A percentile compares a stretch with the other conserved stretches of the same genome.
Conservation (phyloP, 495 filamentous ascomycete genomes). For the Penicillium macrosclerotiorum region DNA sequence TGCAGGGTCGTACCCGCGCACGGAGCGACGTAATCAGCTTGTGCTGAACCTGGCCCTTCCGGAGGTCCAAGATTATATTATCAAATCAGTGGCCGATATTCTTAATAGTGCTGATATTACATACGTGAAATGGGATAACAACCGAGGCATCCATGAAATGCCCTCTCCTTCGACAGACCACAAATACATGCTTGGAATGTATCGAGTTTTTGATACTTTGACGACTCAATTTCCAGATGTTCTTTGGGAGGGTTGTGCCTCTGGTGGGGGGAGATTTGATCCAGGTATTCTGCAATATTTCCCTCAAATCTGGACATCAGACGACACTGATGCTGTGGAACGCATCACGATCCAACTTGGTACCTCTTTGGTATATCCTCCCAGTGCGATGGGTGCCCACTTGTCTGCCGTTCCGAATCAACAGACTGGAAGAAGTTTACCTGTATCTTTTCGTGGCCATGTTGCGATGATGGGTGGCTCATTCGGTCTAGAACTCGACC, state of each 20-base stretch:
- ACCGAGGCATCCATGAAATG: slow-evolving; percentile 52
- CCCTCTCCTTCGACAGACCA: slow-evolving; percentile 47
- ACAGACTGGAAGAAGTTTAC: slow-evolving; percentile 46
- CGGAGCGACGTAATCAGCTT: slow-evolving; percentile 48
- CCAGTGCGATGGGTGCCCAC: slow-evolving; percentile 56
- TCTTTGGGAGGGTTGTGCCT: slow-evolving; percentile 57
- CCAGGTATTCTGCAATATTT: slow-evolving; percentile 54
- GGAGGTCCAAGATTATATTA: slow-evolving; percentile 56
- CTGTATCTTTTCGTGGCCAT: slow-evolving; percentile 49
- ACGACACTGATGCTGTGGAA: slow-evolving; percentile 53
- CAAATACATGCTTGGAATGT: slow-evolving; percentile 53
- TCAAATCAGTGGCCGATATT: slow-evolving; percentile 42
- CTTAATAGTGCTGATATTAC: slow-evolving; percentile 46
- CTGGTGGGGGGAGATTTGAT: slow-evolving; percentile 55
- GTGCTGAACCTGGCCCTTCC: slow-evolving; percentile 51
- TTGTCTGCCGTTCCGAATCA: slow-evolving; percentile 53
- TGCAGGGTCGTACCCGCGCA: slow-evolving; percentile 49
- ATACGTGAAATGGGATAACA: slow-evolving; percentile 62
- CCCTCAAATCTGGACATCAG: slow-evolving; percentile 58
- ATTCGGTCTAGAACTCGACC: slow-evolving; percentile 54
- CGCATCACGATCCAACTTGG: slow-evolving; percentile 55
- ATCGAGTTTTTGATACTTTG: slow-evolving; percentile 52
- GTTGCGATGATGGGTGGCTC: slow-evolving; percentile 60
- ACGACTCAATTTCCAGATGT: slow-evolving; percentile 52
- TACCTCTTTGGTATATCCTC: slow-evolving; percentile 52